Base-by-base conservation (phyloP, 306 rosid species). In the Vicia villosa region DNA sequence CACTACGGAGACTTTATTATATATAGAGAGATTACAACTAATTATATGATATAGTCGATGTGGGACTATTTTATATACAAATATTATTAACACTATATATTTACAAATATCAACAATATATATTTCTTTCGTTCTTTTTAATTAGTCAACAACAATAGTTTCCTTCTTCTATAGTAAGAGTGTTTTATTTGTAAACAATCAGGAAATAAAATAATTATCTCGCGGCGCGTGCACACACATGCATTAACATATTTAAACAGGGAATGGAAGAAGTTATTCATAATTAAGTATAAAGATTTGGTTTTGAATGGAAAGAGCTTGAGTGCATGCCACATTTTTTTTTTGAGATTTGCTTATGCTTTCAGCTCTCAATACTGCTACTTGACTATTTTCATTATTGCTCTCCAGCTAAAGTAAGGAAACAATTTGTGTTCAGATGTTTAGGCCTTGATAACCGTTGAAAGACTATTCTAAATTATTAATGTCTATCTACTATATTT, bases 371-470 rank as follows among this genome's bases (percentile, higher is more conserved):
- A 45, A 52, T 70, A 28, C 17, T 15, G 46, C 66, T 14, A 47
- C 46, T 20, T 17, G 60, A 20, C 54, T 5, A 49, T 46, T 46
- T 56, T 43, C 55, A 32, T 45, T 41, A 6, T 28, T 66, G 67
- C 43, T 68, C 22, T 59, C 51, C 24, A n/a, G 36, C 21, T n/a
- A 16, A 52, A 74, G 63, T 19, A 42, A 67, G 41, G 68, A 17
- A 73, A 41, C 45, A 40, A 9, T 22, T 65, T 78, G 32, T 41
- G 37, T 43, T 60, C 28, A 37, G 61, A 68, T 50, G 49, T 20
- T 54, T 26, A 26, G 57, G 57, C 58, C 63, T 47, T 37, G 51
- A 41, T 43, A 40, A 7, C 34, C 30, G 21, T 7, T 60, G 19
- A 34, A 34, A 63, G 16, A 37, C 52, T 11, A 32, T 63, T 63